These are phyloP conservation scores for Annulohypoxylon moriforme DNA, from an alignment of 495 filamentous ascomycete species.

Conservation along the genomic window DNA sequence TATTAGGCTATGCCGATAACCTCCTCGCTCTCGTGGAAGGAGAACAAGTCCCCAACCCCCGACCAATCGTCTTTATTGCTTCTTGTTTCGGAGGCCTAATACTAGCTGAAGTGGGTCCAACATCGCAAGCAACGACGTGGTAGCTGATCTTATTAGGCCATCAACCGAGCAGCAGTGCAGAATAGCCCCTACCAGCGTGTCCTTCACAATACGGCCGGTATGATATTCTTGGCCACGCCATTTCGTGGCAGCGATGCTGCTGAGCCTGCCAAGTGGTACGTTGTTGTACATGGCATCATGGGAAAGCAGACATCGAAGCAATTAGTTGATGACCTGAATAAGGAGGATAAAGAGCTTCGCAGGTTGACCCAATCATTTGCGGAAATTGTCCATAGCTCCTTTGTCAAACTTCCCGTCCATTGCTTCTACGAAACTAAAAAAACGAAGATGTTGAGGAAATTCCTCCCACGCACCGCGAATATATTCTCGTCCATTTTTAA, in stretches of 20 bases:
- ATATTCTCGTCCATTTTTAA: neutral
- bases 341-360: neutral
- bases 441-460: neutral
- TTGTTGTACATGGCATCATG: neutral
- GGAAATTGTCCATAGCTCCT: neutral
- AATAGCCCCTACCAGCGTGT: neutral
- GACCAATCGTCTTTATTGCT: neutral
- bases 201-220: neutral
- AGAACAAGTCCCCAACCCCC: neutral
- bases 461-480: neutral
- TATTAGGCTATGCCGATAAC: conserved; percentile 27
- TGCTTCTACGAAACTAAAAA: neutral
- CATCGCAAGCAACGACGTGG: too few relatives aligned
- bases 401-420: neutral
- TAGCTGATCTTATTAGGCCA: neutral
- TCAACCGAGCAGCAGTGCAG: neutral
- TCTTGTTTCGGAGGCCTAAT: neutral
- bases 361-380: neutral
- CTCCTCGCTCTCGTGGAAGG: neutral
- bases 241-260: neutral
- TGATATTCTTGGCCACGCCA: neutral
- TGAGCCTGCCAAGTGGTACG: neutral
- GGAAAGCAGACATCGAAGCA: neutral
- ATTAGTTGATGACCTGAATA: neutral
- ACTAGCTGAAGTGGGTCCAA: neutral